Evolutionary conservation across 306 rosid genomes (phyloP).

Genomic region (Cicer chorassanicum): DNA sequence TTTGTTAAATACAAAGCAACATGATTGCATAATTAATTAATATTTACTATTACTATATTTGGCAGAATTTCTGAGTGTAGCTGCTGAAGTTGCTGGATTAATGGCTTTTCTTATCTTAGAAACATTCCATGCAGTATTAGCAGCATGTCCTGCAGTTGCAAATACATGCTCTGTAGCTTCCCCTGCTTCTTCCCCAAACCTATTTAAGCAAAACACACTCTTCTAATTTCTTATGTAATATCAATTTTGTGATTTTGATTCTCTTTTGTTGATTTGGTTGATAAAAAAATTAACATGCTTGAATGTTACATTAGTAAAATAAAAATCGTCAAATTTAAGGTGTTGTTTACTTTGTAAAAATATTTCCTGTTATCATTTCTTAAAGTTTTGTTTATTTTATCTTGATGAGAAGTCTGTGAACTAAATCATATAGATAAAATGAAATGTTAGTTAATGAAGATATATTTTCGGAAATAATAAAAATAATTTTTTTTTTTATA

Average conservation of each 20-base stretch:
- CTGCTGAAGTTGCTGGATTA: constrained; percentile 77
- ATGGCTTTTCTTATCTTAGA: constrained; percentile 77
- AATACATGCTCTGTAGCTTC: constrained; percentile 76
- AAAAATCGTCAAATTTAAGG: too few relatives aligned
- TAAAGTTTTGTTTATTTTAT: too few relatives aligned
- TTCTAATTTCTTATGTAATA: neutral
- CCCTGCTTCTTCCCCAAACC: constrained; percentile 92
- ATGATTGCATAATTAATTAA: constrained; percentile 16
- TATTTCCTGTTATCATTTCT: too few relatives aligned
- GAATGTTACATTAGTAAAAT: neutral
- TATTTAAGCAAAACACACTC: neutral
- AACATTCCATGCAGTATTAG: constrained; percentile 82
- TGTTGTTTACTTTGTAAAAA: too few relatives aligned
- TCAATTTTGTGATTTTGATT: neutral
- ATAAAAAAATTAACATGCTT: neutral
- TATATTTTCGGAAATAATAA: too few relatives aligned
- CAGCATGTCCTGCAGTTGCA: constrained; percentile 82
- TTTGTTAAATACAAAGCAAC: constrained; percentile 3
- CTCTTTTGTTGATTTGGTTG: neutral
- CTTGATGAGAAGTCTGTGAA: too few relatives aligned
- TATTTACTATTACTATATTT: constrained; percentile 36
- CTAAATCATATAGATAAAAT: too few relatives aligned
- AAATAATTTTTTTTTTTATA: too few relatives aligned
- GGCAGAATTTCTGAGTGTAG: constrained; percentile 58
- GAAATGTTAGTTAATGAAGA: too few relatives aligned